Base-by-base conservation (phyloP, 2,329 filamentous ascomycete species). In the Botrytis deweyae region DNA sequence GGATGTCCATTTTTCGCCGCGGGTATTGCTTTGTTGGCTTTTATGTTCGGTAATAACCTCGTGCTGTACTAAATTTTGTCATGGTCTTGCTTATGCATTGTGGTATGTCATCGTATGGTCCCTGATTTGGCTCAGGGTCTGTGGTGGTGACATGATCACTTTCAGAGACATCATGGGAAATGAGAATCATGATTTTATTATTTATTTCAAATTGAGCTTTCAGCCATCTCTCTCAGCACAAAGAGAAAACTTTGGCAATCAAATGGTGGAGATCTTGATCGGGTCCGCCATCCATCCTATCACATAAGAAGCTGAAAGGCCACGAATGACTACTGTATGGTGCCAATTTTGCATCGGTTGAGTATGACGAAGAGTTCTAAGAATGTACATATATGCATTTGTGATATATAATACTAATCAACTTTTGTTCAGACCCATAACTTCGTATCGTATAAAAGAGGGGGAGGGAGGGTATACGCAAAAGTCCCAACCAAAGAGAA, bases 381-480 rank as follows among this genome's bases (percentile, higher is more conserved):
- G 52, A 12, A 68, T 68, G 49, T 68, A 68, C 49, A 58, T 40
- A 58, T 33, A 58, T 58, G 36, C n/a, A 63, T 62, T 63, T 46
- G 42, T 46, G 40, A 62, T 68, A 55, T 42, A 69, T 36, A 55
- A 49, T 58, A 42, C 36, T 58, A 58, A n/a, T 68, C n/a, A 42
- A 42, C 49, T 63, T 70, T 36, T 61, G n/a, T 70, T 46, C 36
- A 44, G 44, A 46, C 25, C 46, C 61, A 69, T 69, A 61, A 62
- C 46, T 44, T 73, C 29, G 40, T 38, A 62, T 69, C 12, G 20
- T 42, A 29, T 68, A 36, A 66, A 72, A 68, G 58, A 61, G 40
- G 64, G 64, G 71, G 25, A 63, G 64, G 52, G 61, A 63, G 64
- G 52, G 61, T 69, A 73, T 59, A 63, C 64, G 61, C 64, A 73